Percentiles rank a stretch among this genome's conserved stretches.
Conservation (phyloP, 75 land plant genomes). For the Picea glauca region DNA sequence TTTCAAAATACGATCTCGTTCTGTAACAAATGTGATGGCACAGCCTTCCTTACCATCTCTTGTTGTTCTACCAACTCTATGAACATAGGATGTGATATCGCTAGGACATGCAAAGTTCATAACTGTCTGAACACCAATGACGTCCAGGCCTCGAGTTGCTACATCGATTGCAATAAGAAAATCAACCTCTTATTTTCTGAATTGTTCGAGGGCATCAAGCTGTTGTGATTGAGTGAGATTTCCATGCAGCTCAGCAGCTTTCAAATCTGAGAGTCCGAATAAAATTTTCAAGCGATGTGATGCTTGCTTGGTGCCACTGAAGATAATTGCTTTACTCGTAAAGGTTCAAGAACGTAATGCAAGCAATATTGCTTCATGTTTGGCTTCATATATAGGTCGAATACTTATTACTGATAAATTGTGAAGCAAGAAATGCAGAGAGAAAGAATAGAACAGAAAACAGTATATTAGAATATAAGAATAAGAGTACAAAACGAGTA, state of each 20-base stretch:
- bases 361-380: slow-evolving; percentile 87
- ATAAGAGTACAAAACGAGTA: no score
- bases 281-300: slow-evolving; percentile 93
- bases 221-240: slow-evolving; percentile 94
- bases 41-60: slow-evolving; percentile 93
- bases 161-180: slow-evolving; percentile 98
- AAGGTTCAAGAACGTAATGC: slow-evolving; percentile 79
- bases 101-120: slow-evolving; percentile 95
- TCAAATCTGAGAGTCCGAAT: slow-evolving; percentile 83
- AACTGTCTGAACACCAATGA: slow-evolving; percentile 91
- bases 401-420: slow-evolving; percentile 85
- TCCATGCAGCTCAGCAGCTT: slow-evolving; percentile 97
- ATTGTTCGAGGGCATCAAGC: slow-evolving; percentile 90
- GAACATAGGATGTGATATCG: slow-evolving; percentile 88
- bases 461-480: no score
- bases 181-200: slow-evolving; percentile 89
- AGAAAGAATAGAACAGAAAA: no score
- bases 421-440: no score
- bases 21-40: slow-evolving; percentile 94
- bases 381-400: slow-evolving; percentile 71
- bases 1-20: slow-evolving; percentile 78
- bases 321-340: slow-evolving; percentile 76
- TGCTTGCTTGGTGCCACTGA: slow-evolving; percentile 93
- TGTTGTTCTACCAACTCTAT: slow-evolving; percentile 96
- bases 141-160: slow-evolving; percentile 99